These are phyloP conservation scores for Allantophomopsis lycopodina DNA, from an alignment of 2,329 filamentous ascomycete genomes.

Conservation along the genomic window DNA sequence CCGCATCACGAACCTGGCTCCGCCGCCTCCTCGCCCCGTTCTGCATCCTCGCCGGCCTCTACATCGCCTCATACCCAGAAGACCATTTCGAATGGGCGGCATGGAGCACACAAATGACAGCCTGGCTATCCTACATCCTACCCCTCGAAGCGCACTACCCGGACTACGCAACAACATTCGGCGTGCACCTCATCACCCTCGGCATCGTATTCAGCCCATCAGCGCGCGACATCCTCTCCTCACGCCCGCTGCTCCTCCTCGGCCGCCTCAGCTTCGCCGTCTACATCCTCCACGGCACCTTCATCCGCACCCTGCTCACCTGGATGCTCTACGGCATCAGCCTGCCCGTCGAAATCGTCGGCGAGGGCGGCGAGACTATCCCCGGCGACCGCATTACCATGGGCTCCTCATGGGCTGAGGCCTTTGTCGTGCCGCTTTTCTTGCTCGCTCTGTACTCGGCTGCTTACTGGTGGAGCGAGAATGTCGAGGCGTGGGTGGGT, in stretches of 20 bases:
- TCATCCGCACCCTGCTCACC: conserved; percentile 40
- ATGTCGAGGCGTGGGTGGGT: too few relatives aligned
- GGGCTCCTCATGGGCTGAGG: too few relatives aligned
- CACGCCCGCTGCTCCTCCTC: conserved; percentile 38
- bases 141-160: conserved; percentile 28
- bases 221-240: conserved; percentile 33
- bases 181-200: conserved; percentile 29
- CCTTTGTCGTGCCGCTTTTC: too few relatives aligned
- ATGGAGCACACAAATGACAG: conserved; percentile 32
- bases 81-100: conserved; percentile 31
- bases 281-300: conserved; percentile 44
- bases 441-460: too few relatives aligned
- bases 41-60: conserved; percentile 32
- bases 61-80: conserved; percentile 41
- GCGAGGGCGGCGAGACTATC: too few relatives aligned
- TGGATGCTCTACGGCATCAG: conserved; percentile 39
- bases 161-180: conserved; percentile 30
- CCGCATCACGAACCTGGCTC: neutral
- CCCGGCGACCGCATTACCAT: too few relatives aligned
- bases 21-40: conserved; percentile 25
- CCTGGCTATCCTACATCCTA: conserved; percentile 24
- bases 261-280: conserved; percentile 46
- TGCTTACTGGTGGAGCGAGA: too few relatives aligned
- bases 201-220: conserved; percentile 33
- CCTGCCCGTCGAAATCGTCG: conserved; percentile 10